Percentiles rank a stretch among this genome's conserved stretches.
Conservation (phyloP, 164 flowering plant species). For the Taxillus chinensis region DNA sequence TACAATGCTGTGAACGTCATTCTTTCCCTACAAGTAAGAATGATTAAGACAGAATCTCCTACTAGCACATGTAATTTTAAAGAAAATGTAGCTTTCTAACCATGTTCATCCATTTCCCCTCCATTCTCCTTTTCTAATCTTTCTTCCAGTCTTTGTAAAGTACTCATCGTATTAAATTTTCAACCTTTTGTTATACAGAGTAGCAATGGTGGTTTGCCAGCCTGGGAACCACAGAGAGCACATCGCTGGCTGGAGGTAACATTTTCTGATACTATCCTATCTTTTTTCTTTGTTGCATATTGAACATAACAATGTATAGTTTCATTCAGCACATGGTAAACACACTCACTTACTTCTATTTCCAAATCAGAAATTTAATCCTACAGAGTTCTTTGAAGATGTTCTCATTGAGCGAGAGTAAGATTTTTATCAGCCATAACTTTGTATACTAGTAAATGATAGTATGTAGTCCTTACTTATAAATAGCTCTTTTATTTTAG, state of each 20-base stretch:
- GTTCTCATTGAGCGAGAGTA: slow-evolving; percentile 34
- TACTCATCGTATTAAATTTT: too few relatives aligned
- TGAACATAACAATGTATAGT: too few relatives aligned
- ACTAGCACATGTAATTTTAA: too few relatives aligned
- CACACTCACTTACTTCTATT: too few relatives aligned
- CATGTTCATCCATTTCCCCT: too few relatives aligned
- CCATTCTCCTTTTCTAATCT: too few relatives aligned
- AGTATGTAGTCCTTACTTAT: not conserved
- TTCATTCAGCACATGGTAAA: too few relatives aligned
- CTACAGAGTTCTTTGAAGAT: slow-evolving; percentile 39
- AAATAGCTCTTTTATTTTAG: slow-evolving; percentile 10
- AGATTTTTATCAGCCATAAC: slow-evolving; percentile 5
- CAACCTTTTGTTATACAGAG: slow-evolving; percentile 20
- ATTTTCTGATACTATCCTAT: not conserved
- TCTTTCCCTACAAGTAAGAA: slow-evolving; percentile 30
- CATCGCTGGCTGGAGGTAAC: slow-evolving; percentile 40
- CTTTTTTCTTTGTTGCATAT: too few relatives aligned
- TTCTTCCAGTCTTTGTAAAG: too few relatives aligned
- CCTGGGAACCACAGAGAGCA: slow-evolving; percentile 46
- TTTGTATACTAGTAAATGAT: not conserved
- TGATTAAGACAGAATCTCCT: too few relatives aligned
- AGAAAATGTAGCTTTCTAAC: too few relatives aligned
- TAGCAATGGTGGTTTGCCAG: slow-evolving; percentile 46
- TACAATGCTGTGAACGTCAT: slow-evolving; percentile 35
- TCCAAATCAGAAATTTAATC: slow-evolving; percentile 13